Base-by-base conservation (phyloP, 805 yeast genomes). In the Ogataea methanolica region DNA sequence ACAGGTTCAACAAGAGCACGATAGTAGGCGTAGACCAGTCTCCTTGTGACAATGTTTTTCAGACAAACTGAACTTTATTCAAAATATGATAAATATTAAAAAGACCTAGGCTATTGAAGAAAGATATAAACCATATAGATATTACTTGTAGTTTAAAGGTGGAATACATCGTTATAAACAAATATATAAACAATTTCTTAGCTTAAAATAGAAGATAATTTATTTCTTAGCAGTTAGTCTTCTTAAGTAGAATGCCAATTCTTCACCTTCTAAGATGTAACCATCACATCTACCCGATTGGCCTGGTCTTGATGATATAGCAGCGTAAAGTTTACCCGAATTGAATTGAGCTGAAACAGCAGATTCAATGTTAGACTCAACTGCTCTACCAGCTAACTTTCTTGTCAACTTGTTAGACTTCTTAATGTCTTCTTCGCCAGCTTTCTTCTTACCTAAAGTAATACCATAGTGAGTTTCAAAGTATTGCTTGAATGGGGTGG, bases 281-380 rank as follows among this genome's bases (percentile, higher is more conserved):
- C 99, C 99, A 76, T 94, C 99, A 80, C 90, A 85, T 83, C 99
- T 95, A 79, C 99, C 99, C 64, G 96, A 87, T 85, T 94, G 99
- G 78, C 99, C 99, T 76, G 99, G 99, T 85, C 99, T 90, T 52
- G 99, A 94, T 63, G 99, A 90, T 74, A 94, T 89, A 75, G 81
- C 82, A 76, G 99, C 99, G 83, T 94, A 94, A 70, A 94, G 86
- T 80, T 92, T 91, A 83, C 99, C 99, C 67, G 98, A 90, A 76
- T 85, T 85, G 87, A 94, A 94, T 83, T 94, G 99, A 70, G 92
- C 72, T 72, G 89, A 92, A 66, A 94, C 92, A 68, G 96, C 84
- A 60, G 80, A 74, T 79, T 91, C 97, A 68, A 90, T 80, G 79
- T 83, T 80, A 66, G 98, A 83, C 59, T 78, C 72, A 59, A 81